phyloP scores from a whole-genome alignment of 441 rosid species.

The Mallotus repandus region DNA sequence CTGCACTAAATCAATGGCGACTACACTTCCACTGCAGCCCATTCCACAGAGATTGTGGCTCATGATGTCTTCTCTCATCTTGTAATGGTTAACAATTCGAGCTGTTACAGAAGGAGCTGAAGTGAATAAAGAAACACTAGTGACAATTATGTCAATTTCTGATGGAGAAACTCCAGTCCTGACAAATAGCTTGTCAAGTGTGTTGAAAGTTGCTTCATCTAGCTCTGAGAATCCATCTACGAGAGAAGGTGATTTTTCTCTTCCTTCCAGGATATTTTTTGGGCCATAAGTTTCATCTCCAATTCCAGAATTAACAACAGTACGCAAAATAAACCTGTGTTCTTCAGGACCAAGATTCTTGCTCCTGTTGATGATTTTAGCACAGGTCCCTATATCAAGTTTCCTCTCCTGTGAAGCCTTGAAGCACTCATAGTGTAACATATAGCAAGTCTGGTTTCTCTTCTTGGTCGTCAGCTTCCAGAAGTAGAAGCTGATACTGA shows the following conservation, averaged over 20 bases:
- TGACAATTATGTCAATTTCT: conserved; percentile 50
- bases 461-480: no score
- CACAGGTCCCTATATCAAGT: no score
- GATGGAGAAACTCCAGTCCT: conserved; percentile 46
- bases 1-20: conserved; percentile 40
- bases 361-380: no score
- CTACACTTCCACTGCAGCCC: conserved; percentile 70
- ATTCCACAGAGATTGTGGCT: conserved; percentile 55
- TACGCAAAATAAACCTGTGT: conserved; percentile 16
- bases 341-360: no score
- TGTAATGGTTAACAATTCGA: conserved; percentile 51
- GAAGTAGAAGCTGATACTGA: no score
- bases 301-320: conserved; percentile 54
- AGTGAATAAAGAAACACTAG: conserved; percentile 53
- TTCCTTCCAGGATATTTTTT: conserved; percentile 39
- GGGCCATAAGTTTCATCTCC: conserved; percentile 66
- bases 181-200: conserved; percentile 51
- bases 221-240: conserved; percentile 44
- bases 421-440: no score
- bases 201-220: conserved; percentile 43
- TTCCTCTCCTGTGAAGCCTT: no score
- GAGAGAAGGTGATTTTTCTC: conserved; percentile 45
- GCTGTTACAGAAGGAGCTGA: conserved; percentile 57
- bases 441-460: no score
- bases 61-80: conserved; percentile 55